Conservation (phyloP, 208 protist species). For the Acanthamoeba polyphaga region DNA sequence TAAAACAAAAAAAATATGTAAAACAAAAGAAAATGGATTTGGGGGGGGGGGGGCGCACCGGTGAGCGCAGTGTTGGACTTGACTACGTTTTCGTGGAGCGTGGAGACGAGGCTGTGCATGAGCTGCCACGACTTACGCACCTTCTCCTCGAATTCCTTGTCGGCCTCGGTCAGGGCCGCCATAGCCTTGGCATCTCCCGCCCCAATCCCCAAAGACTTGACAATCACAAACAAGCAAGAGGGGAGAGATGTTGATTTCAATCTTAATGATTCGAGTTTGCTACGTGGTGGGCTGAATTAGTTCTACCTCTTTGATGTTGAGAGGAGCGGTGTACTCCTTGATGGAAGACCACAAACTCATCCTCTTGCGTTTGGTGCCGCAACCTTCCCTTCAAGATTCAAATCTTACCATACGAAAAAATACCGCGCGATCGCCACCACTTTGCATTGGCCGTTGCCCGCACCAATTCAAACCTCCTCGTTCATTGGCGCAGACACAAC, state of each 20-base stretch:
- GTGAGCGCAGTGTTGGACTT: conserved; percentile 45
- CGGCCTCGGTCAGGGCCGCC: conserved; percentile 55
- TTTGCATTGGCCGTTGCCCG: too few species aligned
- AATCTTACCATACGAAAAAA: too few species aligned
- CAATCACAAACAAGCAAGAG: neutral
- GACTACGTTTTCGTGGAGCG: conserved; percentile 32
- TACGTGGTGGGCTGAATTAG: too few species aligned
- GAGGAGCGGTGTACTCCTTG: conserved; percentile 55
- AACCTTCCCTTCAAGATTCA: too few species aligned
- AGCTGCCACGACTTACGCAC: conserved; percentile 41
- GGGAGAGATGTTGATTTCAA: neutral
- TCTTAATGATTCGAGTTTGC: neutral
- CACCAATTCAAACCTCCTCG: too few species aligned
- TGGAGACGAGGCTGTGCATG: conserved; percentile 49
- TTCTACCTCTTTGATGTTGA: conserved; percentile 52
- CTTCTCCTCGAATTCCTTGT: conserved; percentile 69
- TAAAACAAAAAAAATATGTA: neutral
- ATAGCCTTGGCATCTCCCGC: conserved; percentile 17
- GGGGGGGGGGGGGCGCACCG: neutral
- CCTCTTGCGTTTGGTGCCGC: too few species aligned
- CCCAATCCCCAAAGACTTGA: conserved; percentile 16
- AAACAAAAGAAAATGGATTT: neutral
- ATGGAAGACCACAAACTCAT: conserved; percentile 65
- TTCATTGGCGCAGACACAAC: too few species aligned
- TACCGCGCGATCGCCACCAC: too few species aligned